These are phyloP conservation scores for Gossypium laxum DNA, from an alignment of 441 rosid species.

Conservation along the genomic window DNA sequence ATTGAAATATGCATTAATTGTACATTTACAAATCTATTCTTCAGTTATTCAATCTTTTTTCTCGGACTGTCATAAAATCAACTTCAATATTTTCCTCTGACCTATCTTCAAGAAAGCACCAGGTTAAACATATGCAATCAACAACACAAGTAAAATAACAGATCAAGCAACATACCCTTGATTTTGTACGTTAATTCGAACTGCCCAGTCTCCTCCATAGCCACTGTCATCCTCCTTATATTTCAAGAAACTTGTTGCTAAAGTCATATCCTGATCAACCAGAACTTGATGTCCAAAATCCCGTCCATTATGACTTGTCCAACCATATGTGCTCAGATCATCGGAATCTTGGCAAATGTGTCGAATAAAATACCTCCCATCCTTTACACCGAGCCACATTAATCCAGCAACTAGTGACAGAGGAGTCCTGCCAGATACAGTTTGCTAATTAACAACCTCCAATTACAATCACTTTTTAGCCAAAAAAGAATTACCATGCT, in stretches of 20 bases:
- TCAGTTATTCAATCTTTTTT: neutral
- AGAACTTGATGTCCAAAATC: conserved; percentile 77
- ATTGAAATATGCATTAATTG: neutral
- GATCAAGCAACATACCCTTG: conserved; percentile 38
- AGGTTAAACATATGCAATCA: neutral
- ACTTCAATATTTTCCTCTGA: neutral
- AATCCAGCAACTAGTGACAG: conserved; percentile 74
- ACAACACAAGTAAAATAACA: conserved; percentile 9
- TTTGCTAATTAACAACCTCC: conserved; percentile 10
- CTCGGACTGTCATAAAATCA: neutral
- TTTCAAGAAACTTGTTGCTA: conserved; percentile 77
- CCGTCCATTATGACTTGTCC: conserved; percentile 83
- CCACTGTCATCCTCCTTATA: conserved; percentile 57
- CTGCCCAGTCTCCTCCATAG: conserved; percentile 97
- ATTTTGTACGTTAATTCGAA: conserved; percentile 46
- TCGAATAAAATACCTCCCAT: conserved; percentile 56
- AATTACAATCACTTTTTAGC: neutral
- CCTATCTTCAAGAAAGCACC: neutral
- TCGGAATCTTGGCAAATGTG: conserved; percentile 86
- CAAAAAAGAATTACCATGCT: neutral
- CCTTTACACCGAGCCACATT: conserved; percentile 92
- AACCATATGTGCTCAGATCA: conserved; percentile 67
- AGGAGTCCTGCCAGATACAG: conserved; percentile 53
- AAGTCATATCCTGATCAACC: conserved; percentile 59
- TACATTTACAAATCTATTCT: neutral